phyloP scores from a whole-genome alignment of 2,329 filamentous ascomycete genomes.

The Xylariaceae sp. region DNA sequence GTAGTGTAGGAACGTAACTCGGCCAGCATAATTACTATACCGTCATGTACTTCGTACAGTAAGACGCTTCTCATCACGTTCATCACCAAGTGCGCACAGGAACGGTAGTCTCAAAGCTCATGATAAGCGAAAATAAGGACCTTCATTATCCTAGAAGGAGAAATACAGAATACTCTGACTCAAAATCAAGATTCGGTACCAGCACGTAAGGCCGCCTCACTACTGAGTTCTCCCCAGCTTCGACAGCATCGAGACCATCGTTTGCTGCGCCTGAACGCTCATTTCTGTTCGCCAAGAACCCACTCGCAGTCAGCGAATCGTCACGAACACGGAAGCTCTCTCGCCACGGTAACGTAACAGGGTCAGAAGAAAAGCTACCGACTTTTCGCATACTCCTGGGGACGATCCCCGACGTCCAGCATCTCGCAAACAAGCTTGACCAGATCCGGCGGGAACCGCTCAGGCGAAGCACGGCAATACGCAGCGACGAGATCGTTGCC shows the following conservation, averaged over 20 bases:
- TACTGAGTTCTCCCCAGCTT: neutral
- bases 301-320: neutral
- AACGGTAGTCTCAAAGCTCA: no score
- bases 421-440: slow-evolving; percentile 43
- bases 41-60: no score
- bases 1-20: no score
- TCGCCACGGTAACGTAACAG: no score
- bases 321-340: neutral
- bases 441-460: slow-evolving; percentile 41
- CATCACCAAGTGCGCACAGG: no score
- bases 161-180: neutral
- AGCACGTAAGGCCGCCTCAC: neutral
- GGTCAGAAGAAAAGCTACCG: slow-evolving; percentile 20
- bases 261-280: neutral
- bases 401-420: slow-evolving; percentile 48
- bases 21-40: no score
- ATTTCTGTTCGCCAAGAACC: neutral
- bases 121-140: no score
- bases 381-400: slow-evolving; percentile 41
- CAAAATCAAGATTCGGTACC: neutral
- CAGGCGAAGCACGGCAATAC: slow-evolving; percentile 43
- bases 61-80: no score
- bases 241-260: neutral
- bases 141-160: no score
- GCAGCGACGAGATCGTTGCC: slow-evolving; percentile 53